These are phyloP conservation scores for Berberis thunbergii DNA, from an alignment of 164 flowering plant species.

Conservation along the genomic window DNA sequence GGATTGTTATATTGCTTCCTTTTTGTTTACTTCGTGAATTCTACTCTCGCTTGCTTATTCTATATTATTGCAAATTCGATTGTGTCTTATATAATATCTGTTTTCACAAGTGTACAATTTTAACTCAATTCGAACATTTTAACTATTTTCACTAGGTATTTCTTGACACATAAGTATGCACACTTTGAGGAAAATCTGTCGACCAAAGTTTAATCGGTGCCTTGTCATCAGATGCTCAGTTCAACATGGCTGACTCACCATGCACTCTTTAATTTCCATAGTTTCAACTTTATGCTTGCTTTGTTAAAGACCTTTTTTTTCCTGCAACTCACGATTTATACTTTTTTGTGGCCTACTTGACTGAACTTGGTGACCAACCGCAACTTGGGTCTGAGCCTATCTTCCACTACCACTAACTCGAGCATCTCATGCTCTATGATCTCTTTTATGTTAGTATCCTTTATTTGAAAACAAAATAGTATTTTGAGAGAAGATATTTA, in stretches of 20 bases:
- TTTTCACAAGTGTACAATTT: no score
- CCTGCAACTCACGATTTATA: background rate
- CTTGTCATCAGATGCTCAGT: background rate
- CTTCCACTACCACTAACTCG: constrained; percentile 18
- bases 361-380: constrained; percentile 15
- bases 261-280: background rate
- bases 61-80: background rate
- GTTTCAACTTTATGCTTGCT: background rate
- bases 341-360: background rate
- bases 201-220: background rate
- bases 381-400: constrained; percentile 12
- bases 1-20: background rate
- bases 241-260: background rate
- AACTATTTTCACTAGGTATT: no score
- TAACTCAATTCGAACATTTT: no score
- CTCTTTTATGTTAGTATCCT: no score
- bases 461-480: no score
- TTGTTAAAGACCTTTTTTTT: background rate
- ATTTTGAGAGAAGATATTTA: no score
- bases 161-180: background rate
- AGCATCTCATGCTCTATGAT: no score
- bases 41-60: background rate
- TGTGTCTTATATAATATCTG: no score
- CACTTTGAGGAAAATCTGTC: background rate
- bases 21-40: constrained; percentile 2